Conservation (phyloP, 1,139 yeast species). For the Saccharomyces hybrid region DNA sequence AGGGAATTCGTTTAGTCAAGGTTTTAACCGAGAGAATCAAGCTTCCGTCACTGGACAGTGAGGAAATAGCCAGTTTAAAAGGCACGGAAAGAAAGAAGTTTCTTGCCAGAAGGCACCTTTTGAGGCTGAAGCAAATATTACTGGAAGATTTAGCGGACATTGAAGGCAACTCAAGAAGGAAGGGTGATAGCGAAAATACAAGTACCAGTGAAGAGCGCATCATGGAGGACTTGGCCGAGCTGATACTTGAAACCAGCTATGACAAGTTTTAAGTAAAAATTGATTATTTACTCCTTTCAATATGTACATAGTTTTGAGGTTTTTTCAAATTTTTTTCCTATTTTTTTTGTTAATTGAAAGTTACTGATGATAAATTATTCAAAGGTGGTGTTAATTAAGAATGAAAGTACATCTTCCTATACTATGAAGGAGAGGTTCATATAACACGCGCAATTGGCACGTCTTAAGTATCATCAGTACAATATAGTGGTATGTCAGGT, state of each 20-base stretch:
- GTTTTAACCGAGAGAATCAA: conserved; percentile 11
- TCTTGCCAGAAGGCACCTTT: conserved; percentile 14
- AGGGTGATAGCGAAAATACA: not conserved
- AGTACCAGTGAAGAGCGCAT: not conserved
- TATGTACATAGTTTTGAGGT: not conserved
- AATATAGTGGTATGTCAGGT: too few species aligned
- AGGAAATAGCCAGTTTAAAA: not conserved
- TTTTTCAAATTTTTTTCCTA: not conserved
- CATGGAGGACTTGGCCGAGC: not conserved
- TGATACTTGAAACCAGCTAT: not conserved
- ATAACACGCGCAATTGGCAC: too few species aligned
- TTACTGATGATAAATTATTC: too few species aligned
- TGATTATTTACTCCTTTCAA: not conserved
- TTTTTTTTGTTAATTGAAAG: not conserved
- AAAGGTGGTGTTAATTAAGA: too few species aligned
- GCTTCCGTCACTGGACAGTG: conserved; percentile 7
- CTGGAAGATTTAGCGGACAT: conserved; percentile 9
- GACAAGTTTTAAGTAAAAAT: not conserved
- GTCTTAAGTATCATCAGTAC: too few species aligned
- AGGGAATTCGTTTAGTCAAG: conserved; percentile 19
- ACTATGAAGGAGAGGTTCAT: too few species aligned
- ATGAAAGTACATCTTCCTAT: too few species aligned
- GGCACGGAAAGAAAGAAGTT: conserved; percentile 10
- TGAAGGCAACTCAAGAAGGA: conserved; percentile 4
- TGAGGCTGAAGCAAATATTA: conserved; percentile 14